Conservation (phyloP, 2,329 filamentous ascomycete genomes). For the Ophiostoma himal-ulmi region DNA sequence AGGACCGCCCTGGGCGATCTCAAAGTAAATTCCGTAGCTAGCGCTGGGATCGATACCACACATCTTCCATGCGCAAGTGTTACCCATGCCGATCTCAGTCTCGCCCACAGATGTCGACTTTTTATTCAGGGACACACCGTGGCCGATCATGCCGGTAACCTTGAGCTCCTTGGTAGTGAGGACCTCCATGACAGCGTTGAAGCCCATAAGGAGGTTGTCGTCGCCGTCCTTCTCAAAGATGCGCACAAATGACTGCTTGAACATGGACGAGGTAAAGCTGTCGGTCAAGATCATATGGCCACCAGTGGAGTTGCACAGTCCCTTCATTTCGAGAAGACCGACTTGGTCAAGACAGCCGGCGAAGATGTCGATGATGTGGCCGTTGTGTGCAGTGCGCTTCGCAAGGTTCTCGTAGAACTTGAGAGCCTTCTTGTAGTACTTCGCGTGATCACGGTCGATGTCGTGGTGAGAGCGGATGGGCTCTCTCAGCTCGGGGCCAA, state of each 20-base stretch:
- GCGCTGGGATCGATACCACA: constrained; percentile 91
- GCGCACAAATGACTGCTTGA: constrained; percentile 95
- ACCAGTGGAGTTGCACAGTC: constrained; percentile 88
- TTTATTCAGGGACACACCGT: constrained; percentile 95
- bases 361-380: constrained; percentile 96
- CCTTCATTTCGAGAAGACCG: constrained; percentile 96
- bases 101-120: constrained; percentile 96
- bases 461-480: constrained; percentile 97
- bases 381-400: constrained; percentile 91
- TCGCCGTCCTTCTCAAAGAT: constrained; percentile 96
- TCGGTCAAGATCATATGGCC: constrained; percentile 98
- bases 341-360: constrained; percentile 97
- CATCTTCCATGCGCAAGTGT: constrained; percentile 99
- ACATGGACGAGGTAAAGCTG: constrained; percentile 98
- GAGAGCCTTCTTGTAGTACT: constrained; percentile 98
- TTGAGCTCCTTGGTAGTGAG: constrained; percentile 97
- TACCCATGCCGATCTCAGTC: constrained; percentile 96
- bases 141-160: constrained; percentile 93
- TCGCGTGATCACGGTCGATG: constrained; percentile 97
- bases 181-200: constrained; percentile 93
- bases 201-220: constrained; percentile 94
- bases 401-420: constrained; percentile 97
- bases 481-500: constrained; percentile 90
- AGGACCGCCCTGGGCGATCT: constrained; percentile 90
- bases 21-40: constrained; percentile 95